Base-by-base conservation (phyloP, 2,329 filamentous ascomycete species). In the Ophiocordyceps camponoti-saundersi region DNA sequence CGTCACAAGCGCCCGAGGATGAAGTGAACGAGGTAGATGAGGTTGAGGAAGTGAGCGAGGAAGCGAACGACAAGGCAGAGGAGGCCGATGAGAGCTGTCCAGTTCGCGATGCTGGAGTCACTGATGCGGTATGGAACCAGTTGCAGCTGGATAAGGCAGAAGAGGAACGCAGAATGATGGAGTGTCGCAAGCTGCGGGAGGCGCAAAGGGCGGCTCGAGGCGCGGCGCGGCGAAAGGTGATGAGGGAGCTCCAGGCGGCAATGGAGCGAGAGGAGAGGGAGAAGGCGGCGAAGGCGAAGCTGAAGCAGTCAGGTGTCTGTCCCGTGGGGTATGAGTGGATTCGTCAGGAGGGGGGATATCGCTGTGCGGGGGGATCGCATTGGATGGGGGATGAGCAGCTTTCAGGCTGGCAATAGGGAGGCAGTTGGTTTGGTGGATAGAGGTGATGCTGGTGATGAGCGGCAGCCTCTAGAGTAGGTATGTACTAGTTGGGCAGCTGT, bases 281-380 rank as follows among this genome's bases (percentile, higher is more conserved):
- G 49, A 65, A 65, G 23, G 53, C 59, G 18, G 58, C 53, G 12
- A 68, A 73, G 59, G 52, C 55, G 39, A 78, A 71, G 53, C 56
- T 86, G 51, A 60, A 56, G 51, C 29, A 52, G 1, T 65, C 76
- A 63, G 81, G 81, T 0, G 45, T 59, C 0, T 88, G 82, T 57
- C 64, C 67, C 0, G 36, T 47, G 18, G 82, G 80, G 0, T 86
- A 44, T 54, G 47, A 48, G 0, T 87, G 82, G 82, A 75, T 82
- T 23, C 75, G 73, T 53, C 70, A 80, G 53, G 40, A 2, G 1
- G 56, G 54, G 1, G 81, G 81, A 0, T 86, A 77, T 58, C 59
- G 78, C 6, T 85, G 82, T 61, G 68, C 69, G 0, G 81, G 72
- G 0, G 80, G 80, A 0, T 56, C 55, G 2, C 81, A 85, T 61